Evolutionary conservation across 2,329 filamentous ascomycete genomes (phyloP), one percentile per base, ranked within the genome.

Genomic region (Colletotrichum cordylinicola): DNA sequence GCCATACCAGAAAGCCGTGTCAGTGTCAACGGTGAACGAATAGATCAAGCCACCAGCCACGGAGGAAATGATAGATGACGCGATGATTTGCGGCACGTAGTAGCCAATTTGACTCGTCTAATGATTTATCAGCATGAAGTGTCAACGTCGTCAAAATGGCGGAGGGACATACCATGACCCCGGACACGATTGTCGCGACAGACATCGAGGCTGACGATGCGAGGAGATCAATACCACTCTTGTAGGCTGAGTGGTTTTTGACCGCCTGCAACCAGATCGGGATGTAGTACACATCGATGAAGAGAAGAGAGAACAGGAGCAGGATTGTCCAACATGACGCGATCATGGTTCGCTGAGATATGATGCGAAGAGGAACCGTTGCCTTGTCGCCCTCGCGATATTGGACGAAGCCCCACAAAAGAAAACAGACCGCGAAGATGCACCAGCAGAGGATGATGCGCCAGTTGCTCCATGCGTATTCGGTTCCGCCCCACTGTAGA

Each of bases 391-490:
- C 83, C 10, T 90, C 90, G 12, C 89, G 90, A 86, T 88, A 91
- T 78, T 91, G 87, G 4, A 92, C 84, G 16, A 92, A 82, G 16
- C 91, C 83, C 77, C 86, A 88, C 72, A 90, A 81, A 55, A 91
- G 85, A 37, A 87, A 85, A 1, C 90, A 88, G 29, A 90, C 84
- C 78, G 91, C 86, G 74, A 90, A 82, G n/a, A 81, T 80, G 4
- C 87, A 86, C 29, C 90, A 89, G 13, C 85, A 60, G 9, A 89
- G 80, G 78, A 91, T 90, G 60, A 91, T 83, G 75, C 87, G 84
- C 62, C 83, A 80, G 35, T 90, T 65, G 16, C 87, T 64, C 24
- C 56, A 69, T 6, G 39, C 12, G 27, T 72, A 75, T 18, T 35
- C 31, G 8, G 29, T 37, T 18, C 55, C 69, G 13, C 62, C 69